Base-by-base conservation (phyloP, 169 alveolate genomes). In the Plasmodium inui region DNA sequence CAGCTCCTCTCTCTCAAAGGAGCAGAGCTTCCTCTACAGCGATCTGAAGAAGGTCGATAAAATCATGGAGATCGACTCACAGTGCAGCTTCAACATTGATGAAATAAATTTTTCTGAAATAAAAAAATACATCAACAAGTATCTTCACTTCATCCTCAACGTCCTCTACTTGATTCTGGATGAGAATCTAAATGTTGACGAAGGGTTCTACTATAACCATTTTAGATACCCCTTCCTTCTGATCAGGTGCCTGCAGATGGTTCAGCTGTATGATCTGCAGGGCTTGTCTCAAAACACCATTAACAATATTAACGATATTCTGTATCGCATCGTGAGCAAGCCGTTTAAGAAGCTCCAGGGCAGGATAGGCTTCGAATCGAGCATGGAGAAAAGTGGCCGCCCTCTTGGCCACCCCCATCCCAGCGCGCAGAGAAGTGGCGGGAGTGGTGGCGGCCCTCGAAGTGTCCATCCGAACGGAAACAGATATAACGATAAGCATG, bases 171-270 rank as follows among this genome's bases (percentile, higher is more conserved):
- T 80, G 46, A 80, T 89, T 19, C 10, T 89, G 32, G 90, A 89
- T 80, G 94, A 89, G 7, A 89, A 89, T 89, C 80, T 80, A 67
- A 89, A 79, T 80, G 67, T 81, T 10, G 94, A 89, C 8, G 84
- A 81, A 26, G 94, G 94, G 44, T 80, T 81, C 37, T 89, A 32
- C 82, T 89, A 89, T 34, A 26, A 46, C 19, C 74, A 89, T 22
- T 57, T 78, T 7, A 57, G 94, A 34, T 81, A 89, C 72, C 94
- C 94, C 28, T 89, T 89, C 55, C 37, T 89, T 28, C 34, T 89
- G 19, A 89, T 89, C 8, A 89, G 80, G 32, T 89, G 94, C 61
- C 30, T 89, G 9, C 94, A 89, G 7, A 89, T 89, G 94, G 22
- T 89, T 32, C 94, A 79, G 39, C 32, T 89, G 22, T 89, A 80